Evolutionary conservation across 2,329 filamentous ascomycete species (phyloP), one percentile per base, ranked within the genome.

Genomic region (Cercospora janseana): DNA sequence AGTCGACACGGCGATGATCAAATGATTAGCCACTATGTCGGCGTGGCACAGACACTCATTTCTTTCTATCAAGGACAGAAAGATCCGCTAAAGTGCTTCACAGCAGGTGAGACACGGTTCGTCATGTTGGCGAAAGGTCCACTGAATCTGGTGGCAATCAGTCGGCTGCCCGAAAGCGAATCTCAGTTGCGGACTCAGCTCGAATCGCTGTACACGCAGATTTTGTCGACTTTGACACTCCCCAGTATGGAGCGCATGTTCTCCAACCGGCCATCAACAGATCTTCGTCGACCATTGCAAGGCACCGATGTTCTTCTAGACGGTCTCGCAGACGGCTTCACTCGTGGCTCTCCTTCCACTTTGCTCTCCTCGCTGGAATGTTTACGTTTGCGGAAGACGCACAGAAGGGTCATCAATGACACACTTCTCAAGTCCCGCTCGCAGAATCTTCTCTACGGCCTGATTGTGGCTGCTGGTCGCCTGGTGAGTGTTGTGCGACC

Each of bases 121-220:
- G 88, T 95, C 20, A 80, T 98, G 54, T 75, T 86, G 43, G 88
- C 86, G 3, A 85, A 91, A 66, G 92, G 90, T 0, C 88, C 91
- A 8, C 77, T 98, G 31, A 94, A 97, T 66, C 84, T 98, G 35
- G 88, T 97, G 41, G 92, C 91, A 35, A 93, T 97, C 63, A 96
- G 90, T 66, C 86, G 85, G 55, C 79, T 98, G 8, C 83, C 86
- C n/a, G 93, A 98, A 69, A 96, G 88, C 66, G 92, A 97, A 65
- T 75, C 81, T 4, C 92, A 98, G 68, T 79, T 98, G 15, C 82
- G 88, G 46, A 80, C 83, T 15, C 93, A 98, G 68, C 80, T 98
- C 2, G 90, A 96, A 58, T 91, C 92, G 9, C 73, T 98, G 28
- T 98, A 98, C 69, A 97, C 95, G 88, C 93, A 98, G 69, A 96